These are phyloP conservation scores for Phytopythium ostracodes DNA, from an alignment of 352 stramenopile species.

Conservation along the genomic window DNA sequence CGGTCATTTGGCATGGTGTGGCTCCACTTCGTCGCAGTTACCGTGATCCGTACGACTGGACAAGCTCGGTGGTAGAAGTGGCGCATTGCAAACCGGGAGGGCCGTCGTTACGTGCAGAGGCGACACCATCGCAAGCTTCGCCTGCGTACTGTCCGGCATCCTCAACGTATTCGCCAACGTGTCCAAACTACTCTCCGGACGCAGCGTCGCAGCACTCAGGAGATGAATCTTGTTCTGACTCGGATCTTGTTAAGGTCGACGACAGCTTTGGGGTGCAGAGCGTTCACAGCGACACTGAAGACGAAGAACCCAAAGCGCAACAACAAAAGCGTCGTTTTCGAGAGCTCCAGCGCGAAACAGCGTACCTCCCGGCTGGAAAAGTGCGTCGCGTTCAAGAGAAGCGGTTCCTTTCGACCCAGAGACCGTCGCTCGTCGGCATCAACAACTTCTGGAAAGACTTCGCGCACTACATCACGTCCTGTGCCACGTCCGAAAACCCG, in stretches of 20 bases:
- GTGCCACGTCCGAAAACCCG: not conserved
- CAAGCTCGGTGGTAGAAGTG: no score
- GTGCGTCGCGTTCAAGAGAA: conserved; percentile 42
- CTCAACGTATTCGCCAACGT: conserved; percentile 3
- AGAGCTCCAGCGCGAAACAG: conserved; percentile 5
- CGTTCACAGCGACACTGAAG: conserved; percentile 8
- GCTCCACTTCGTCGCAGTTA: no score
- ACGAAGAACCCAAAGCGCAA: conserved; percentile 4
- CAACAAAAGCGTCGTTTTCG: not conserved
- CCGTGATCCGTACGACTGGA: no score
- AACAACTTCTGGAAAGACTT: conserved; percentile 69
- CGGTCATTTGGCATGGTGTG: not conserved
- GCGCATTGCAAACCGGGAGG: no score
- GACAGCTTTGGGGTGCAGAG: conserved; percentile 9
- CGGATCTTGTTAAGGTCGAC: not conserved
- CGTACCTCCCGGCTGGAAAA: conserved; percentile 39
- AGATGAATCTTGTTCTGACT: not conserved
- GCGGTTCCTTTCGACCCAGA: conserved; percentile 22
- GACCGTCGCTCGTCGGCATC: conserved; percentile 21
- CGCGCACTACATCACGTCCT: conserved; percentile 25
- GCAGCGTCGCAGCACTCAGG: not conserved
- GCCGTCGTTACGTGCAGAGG: no score
- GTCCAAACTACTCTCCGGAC: not conserved
- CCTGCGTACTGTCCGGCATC: conserved; percentile 7
- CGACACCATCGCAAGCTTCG: not conserved